phyloP scores from a whole-genome alignment of 1,139 yeast genomes.

The Torulaspora globosa region DNA sequence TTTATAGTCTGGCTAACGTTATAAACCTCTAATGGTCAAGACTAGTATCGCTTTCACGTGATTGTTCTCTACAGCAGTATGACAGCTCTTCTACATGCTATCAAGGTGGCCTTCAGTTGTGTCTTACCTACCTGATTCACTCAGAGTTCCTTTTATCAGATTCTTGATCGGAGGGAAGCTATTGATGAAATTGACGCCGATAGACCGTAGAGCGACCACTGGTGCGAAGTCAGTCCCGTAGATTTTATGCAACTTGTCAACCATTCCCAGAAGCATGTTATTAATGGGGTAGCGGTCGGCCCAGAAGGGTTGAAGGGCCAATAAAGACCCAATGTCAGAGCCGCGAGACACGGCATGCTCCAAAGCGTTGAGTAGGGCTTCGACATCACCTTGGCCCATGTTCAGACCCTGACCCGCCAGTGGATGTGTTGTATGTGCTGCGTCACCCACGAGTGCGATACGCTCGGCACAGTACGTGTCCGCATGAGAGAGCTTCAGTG shows the following conservation, averaged over 20 bases:
- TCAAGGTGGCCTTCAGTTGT: background rate
- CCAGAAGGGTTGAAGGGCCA: conserved; percentile 83
- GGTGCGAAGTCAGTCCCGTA: conserved; percentile 75
- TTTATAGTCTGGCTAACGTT: background rate
- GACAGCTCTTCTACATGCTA: background rate
- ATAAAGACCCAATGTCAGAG: conserved; percentile 71
- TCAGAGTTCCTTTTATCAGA: conserved; percentile 43
- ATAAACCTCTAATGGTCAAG: background rate
- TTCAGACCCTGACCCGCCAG: conserved; percentile 97
- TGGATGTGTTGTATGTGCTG: conserved; percentile 97
- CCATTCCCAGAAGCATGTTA: conserved; percentile 77
- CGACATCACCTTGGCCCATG: conserved; percentile 97
- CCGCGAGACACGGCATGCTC: conserved; percentile 74
- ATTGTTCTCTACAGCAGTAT: background rate
- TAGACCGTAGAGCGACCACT: conserved; percentile 65
- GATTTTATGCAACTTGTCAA: conserved; percentile 86
- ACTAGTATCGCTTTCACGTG: conserved; percentile 9
- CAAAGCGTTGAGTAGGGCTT: conserved; percentile 60
- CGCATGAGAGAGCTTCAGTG: conserved; percentile 83
- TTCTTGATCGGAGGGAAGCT: conserved; percentile 59
- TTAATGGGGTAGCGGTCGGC: conserved; percentile 75
- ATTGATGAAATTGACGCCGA: conserved; percentile 71
- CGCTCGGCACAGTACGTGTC: conserved; percentile 82
- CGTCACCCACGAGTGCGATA: conserved; percentile 92
- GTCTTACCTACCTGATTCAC: conserved; percentile 17